Evolutionary conservation across 768 basidiomycete species (phyloP).

Genomic region (Lyophyllum shimeji): DNA sequence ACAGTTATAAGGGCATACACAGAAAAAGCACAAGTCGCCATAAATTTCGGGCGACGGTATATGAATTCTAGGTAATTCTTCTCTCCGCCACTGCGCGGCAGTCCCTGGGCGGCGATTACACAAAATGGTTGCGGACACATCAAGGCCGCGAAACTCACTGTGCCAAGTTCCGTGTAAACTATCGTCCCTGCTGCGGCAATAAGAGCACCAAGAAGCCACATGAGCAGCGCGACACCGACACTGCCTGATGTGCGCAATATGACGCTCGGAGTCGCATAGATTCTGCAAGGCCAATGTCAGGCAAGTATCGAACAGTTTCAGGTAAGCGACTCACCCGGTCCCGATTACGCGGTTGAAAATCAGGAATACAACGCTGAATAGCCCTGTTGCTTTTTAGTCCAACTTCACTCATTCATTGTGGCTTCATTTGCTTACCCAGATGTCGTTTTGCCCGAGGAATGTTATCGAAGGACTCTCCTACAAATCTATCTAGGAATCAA

Average conservation of each 20-base stretch:
- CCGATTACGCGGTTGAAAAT: conserved; percentile 80
- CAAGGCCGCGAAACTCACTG: conserved; percentile 39
- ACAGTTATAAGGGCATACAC: conserved; percentile 61
- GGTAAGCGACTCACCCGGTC: conserved; percentile 48
- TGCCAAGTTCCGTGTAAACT: conserved; percentile 74
- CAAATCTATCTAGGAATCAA: conserved; percentile 4
- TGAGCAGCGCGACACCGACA: conserved; percentile 62
- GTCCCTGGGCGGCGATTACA: conserved; percentile 53
- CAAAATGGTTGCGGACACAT: not conserved
- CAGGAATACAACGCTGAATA: conserved; percentile 58
- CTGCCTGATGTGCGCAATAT: conserved; percentile 70
- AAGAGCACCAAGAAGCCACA: conserved; percentile 73
- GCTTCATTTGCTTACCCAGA: conserved; percentile 8
- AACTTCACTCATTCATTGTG: not conserved
- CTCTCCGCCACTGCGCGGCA: conserved; percentile 73
- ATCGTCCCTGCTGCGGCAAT: conserved; percentile 67
- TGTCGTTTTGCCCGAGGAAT: conserved; percentile 16
- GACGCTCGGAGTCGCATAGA: conserved; percentile 69
- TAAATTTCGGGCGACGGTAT: conserved; percentile 59
- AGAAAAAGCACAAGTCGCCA: conserved; percentile 59
- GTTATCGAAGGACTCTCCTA: conserved; percentile 19
- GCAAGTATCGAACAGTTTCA: not conserved
- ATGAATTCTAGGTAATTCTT: conserved; percentile 76
- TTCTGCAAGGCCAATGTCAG: conserved; percentile 36
- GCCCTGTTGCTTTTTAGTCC: conserved; percentile 27